phyloP scores from a whole-genome alignment of 2,329 filamentous ascomycete species.

The Cercospora canescens region DNA sequence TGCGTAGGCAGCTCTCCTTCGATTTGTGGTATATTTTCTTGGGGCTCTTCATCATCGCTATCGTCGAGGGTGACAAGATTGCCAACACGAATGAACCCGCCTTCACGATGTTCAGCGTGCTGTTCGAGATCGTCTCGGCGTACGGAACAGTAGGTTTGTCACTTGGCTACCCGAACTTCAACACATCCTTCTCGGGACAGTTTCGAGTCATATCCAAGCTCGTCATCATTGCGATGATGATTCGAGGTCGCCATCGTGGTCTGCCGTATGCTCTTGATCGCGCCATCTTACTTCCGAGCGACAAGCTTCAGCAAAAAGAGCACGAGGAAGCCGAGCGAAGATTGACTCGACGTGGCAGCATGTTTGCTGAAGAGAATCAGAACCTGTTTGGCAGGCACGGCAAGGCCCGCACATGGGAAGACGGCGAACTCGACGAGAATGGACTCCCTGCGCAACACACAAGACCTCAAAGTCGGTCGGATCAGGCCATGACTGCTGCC shows the following conservation, averaged over 20 bases:
- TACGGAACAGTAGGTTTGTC: conserved; percentile 94
- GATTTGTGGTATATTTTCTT: conserved; percentile 97
- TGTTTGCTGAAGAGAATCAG: conserved; percentile 23
- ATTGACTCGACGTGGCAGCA: conserved; percentile 26
- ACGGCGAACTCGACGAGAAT: conserved; percentile 30
- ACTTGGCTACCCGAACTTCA: conserved; percentile 73
- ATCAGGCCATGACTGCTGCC: conserved; percentile 21
- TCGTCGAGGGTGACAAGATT: conserved; percentile 76
- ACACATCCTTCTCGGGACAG: conserved; percentile 79
- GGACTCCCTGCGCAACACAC: conserved; percentile 31
- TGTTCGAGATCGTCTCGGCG: conserved; percentile 87
- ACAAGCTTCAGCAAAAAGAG: conserved; percentile 63
- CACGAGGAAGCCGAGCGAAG: conserved; percentile 43
- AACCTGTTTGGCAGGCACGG: conserved; percentile 13
- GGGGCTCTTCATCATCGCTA: conserved; percentile 88
- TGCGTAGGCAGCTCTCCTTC: conserved; percentile 91
- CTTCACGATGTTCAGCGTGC: conserved; percentile 53
- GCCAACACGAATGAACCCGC: conserved; percentile 58
- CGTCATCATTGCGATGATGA: conserved; percentile 66
- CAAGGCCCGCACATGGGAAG: conserved; percentile 22
- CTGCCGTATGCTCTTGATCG: conserved; percentile 68
- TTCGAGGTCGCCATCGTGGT: conserved; percentile 65
- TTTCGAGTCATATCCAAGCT: conserved; percentile 72
- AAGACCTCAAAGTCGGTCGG: conserved; percentile 1
- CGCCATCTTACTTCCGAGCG: conserved; percentile 67